Percentiles rank a stretch among this genome's conserved stretches.
Conservation (phyloP, 2,329 filamentous ascomycete species). For the Colletotrichum tofieldiae region DNA sequence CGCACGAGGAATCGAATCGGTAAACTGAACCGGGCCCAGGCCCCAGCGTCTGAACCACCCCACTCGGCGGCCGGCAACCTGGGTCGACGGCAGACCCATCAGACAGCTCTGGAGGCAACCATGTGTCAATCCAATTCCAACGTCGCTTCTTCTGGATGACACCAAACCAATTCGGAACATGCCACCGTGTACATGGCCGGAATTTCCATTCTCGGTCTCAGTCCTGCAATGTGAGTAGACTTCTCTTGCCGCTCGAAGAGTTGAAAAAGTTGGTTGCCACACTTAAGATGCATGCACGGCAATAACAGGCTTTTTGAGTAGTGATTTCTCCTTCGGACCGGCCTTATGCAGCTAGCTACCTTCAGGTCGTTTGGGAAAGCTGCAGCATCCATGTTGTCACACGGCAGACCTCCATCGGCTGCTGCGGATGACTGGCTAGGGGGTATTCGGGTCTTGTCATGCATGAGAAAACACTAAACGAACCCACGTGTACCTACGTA, state of each 20-base stretch:
- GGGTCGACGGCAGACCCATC: no score
- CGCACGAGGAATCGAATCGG: slow-evolving; percentile 16
- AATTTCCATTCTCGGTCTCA: background rate
- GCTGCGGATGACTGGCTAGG: background rate
- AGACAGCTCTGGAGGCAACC: background rate
- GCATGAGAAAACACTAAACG: background rate
- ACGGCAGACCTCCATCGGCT: background rate
- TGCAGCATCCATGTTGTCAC: slow-evolving; percentile 11
- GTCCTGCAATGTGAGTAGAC: background rate
- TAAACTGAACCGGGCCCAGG: slow-evolving; percentile 3
- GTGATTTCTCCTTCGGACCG: background rate
- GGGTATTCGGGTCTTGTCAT: background rate
- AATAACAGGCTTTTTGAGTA: background rate
- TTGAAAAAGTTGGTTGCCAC: background rate
- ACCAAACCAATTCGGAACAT: background rate
- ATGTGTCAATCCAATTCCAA: slow-evolving; percentile 16
- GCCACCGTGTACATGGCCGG: background rate
- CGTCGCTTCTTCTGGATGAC: slow-evolving; percentile 5
- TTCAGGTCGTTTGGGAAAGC: background rate
- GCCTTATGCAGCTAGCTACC: slow-evolving; percentile 1
- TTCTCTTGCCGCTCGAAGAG: background rate
- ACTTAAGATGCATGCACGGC: no score
- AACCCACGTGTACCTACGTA: background rate
- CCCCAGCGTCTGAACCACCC: slow-evolving; percentile 15
- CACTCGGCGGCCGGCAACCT: slow-evolving; percentile 14